Base-by-base conservation (phyloP, 495 filamentous ascomycete genomes). In the Corynascus novoguineensis region DNA sequence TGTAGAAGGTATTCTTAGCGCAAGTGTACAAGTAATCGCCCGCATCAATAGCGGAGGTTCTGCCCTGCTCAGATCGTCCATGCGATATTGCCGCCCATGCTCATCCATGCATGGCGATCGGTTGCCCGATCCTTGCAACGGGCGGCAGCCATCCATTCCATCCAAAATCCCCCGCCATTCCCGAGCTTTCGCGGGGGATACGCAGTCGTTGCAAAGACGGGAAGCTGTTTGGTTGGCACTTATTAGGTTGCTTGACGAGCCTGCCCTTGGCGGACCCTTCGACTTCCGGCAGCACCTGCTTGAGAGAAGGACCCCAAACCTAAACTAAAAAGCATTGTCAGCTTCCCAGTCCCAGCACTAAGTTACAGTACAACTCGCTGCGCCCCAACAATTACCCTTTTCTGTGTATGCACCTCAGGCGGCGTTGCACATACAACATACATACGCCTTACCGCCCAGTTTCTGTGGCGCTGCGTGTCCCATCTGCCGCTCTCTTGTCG, bases 181-280 rank as follows among this genome's bases (percentile, higher is more conserved):
- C n/a, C n/a, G n/a, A n/a, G n/a, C n/a, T n/a, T n/a, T n/a, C n/a
- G n/a, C n/a, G n/a, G n/a, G n/a, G n/a, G n/a, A n/a, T n/a, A n/a
- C n/a, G n/a, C n/a, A n/a, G n/a, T n/a, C n/a, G n/a, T n/a, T n/a
- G n/a, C n/a, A n/a, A n/a, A n/a, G n/a, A n/a, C n/a, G n/a, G n/a
- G n/a, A n/a, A n/a, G n/a, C n/a, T n/a, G n/a, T n/a, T n/a, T 24
- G 27, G 21, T 35, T 55, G 42, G 53, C 44, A 42, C 29, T 11
- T 11, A 14, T 46, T 21, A n/a, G 46, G 58, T 40, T 46, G 59
- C 59, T 57, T 42, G 37, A 49, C 42, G 50, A 61, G 59, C n/a
- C 59, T 61, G n/a, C n/a, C n/a, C n/a, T n/a, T 57, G 54, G 59
- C 59, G 53, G 14, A 55, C 38, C 53, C n/a, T n/a, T n/a, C n/a